These are phyloP conservation scores for Coniochaeta pulveracea DNA, from an alignment of 2,329 filamentous ascomycete species.

Conservation along the genomic window DNA sequence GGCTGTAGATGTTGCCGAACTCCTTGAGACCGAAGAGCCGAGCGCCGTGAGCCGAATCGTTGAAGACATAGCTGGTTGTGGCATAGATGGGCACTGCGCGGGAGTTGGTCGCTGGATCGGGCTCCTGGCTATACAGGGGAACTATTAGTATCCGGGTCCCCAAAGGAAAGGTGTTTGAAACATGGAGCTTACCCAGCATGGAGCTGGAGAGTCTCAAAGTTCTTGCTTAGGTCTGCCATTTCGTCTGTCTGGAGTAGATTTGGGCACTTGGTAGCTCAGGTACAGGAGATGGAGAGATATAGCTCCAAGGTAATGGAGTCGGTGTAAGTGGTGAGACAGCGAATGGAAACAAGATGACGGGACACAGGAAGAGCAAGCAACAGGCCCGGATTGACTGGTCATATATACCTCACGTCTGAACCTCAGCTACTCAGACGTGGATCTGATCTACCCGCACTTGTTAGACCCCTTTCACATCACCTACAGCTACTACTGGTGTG, in stretches of 20 bases:
- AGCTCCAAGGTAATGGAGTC: too few species aligned
- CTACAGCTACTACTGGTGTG: too few species aligned
- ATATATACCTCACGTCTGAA: constrained; percentile 1
- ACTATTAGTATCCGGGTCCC: constrained; percentile 6
- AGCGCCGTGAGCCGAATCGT: constrained; percentile 92
- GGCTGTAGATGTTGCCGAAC: constrained; percentile 94
- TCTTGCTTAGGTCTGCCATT: constrained; percentile 40
- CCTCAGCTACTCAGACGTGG: too few species aligned
- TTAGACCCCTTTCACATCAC: too few species aligned
- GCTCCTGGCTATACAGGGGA: constrained; percentile 51
- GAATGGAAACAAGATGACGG: background rate
- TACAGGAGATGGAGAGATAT: constrained; percentile 1
- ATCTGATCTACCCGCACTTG: too few species aligned
- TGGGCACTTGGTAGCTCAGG: background rate
- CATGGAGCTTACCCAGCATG: constrained; percentile 57
- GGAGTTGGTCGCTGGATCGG: constrained; percentile 72
- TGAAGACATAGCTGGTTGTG: constrained; percentile 85
- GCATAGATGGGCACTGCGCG: constrained; percentile 95
- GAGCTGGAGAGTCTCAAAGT: constrained; percentile 78
- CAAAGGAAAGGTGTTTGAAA: constrained; percentile 3
- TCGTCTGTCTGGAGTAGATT: constrained; percentile 8
- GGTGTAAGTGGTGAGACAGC: too few species aligned
- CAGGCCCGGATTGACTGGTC: too few species aligned
- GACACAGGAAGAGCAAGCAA: background rate
- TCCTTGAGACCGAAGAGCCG: constrained; percentile 95